Evolutionary conservation across 2,329 filamentous ascomycete genomes (phyloP).

Genomic region (Colletotrichum caudatum): DNA sequence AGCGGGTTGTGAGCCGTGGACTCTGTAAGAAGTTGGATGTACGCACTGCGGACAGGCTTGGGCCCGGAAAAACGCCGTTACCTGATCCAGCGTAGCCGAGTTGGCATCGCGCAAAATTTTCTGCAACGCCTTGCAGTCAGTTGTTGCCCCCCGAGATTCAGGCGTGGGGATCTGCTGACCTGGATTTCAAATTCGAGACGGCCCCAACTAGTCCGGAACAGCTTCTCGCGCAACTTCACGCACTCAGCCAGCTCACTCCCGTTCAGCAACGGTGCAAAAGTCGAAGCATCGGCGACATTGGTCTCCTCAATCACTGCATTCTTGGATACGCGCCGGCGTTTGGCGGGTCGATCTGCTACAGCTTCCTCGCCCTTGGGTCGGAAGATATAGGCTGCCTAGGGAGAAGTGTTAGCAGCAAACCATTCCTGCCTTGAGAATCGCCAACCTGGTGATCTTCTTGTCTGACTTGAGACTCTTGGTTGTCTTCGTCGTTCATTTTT

Average conservation of each 20-base stretch:
- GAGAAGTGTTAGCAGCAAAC: slow-evolving; percentile 4
- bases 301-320: slow-evolving; percentile 45
- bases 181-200: slow-evolving; percentile 73
- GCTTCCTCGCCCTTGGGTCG: slow-evolving; percentile 59
- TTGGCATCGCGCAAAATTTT: slow-evolving; percentile 71
- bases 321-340: slow-evolving; percentile 67
- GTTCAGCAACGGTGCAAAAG: slow-evolving; percentile 66
- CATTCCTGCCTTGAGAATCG: background rate
- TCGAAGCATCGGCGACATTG: slow-evolving; percentile 40
- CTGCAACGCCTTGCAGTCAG: slow-evolving; percentile 49
- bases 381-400: slow-evolving; percentile 73
- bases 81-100: slow-evolving; percentile 68
- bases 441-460: slow-evolving; percentile 61
- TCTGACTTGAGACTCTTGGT: slow-evolving; percentile 11
- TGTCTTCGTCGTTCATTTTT: slow-evolving; percentile 28
- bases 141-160: background rate
- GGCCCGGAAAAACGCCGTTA: slow-evolving; percentile 66
- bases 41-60: slow-evolving; percentile 47
- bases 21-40: background rate
- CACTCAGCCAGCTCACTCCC: slow-evolving; percentile 64
- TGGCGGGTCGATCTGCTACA: slow-evolving; percentile 59
- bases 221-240: slow-evolving; percentile 65
- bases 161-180: slow-evolving; percentile 52
- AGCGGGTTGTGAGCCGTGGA: background rate
- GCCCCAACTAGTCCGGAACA: slow-evolving; percentile 74